Base-by-base conservation (phyloP, 371 early-diverging fungal genomes). In the Fennellomyces sp. region DNA sequence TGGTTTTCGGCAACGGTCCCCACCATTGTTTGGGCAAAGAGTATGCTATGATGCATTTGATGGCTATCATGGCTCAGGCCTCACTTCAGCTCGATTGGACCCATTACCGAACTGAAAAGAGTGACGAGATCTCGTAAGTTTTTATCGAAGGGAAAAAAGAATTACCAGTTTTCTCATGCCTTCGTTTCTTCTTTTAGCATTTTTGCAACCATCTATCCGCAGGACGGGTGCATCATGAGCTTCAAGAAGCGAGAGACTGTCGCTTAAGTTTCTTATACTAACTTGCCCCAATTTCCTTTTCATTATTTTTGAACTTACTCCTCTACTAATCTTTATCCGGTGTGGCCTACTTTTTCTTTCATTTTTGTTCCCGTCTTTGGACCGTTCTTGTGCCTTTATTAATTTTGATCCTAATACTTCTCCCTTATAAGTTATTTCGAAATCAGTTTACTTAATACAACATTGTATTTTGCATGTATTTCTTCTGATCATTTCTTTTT, bases 141-240 rank as follows among this genome's bases (percentile, higher is more conserved):
- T 38, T 26, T 38, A 50, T 25, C 23, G 23, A 56, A 42, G 2
- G 30, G 2, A 8, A 12, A 57, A 57, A 6, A 29, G 17, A 28
- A 30, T 21, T 21, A 26, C 25, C 31, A 19, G 38, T 53, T 31
- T 39, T 39, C 28, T 28, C 55, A 55, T 26, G 13, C 1, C 12
- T 0, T 45, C 28, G 13, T 35, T 58, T 21, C 19, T 36, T 7
- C n/a, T 5, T 31, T 17, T 52, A 68, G 68, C 52, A 78, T 81
- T 41, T 81, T 81, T 59, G 81, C 81, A 56, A 81, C 81, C 45
- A 81, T 76, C 55, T 81, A 81, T 69, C 81, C 81, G 56, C 71
- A 71, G 60, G 81, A 81, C 64, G 81, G 76, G 21, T 77, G 78
- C 59, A 71, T 72, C 63, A 75, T 81, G 78, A 81, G 74, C 58